Percentiles rank a stretch among this genome's conserved stretches.
phyloP scores from a whole-genome alignment of 257 asterid genomes.

The Nicotiana attenuata region DNA sequence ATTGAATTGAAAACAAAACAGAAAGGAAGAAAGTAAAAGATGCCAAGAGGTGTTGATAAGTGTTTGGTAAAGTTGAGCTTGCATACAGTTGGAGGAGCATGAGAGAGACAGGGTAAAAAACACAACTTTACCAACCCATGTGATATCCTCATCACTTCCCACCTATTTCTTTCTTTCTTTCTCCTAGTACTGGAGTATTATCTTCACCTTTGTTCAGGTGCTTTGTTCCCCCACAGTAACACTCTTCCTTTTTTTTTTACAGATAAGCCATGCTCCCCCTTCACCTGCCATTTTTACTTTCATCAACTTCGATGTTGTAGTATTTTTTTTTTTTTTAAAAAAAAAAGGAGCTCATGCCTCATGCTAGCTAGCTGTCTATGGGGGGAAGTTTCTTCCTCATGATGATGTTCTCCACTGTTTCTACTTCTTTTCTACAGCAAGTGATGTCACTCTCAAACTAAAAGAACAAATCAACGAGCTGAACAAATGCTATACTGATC shows the following conservation, averaged over 20 bases:
- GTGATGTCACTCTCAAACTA: background rate
- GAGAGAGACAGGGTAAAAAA: background rate
- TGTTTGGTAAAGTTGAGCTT: background rate
- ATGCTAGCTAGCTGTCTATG: constrained; percentile 1
- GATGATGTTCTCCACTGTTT: background rate
- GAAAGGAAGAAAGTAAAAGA: background rate
- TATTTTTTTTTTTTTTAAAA: background rate
- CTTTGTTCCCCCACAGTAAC: background rate
- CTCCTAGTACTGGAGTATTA: background rate
- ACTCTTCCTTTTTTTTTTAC: background rate
- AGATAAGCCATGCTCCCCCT: background rate
- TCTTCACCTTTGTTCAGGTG: constrained; percentile 8
- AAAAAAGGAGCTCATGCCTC: too few species aligned
- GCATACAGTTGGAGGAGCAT: background rate
- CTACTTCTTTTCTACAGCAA: background rate
- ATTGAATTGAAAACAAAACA: background rate
- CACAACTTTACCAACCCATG: constrained; percentile 7
- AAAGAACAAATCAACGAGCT: background rate
- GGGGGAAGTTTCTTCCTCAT: background rate
- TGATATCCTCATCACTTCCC: constrained; percentile 7
- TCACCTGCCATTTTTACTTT: constrained; percentile 5
- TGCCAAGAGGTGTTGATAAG: background rate
- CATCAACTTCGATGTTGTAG: background rate
- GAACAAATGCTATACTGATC: background rate
- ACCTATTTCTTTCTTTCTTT: background rate